phyloP scores from a whole-genome alignment of 2,329 filamentous ascomycete species.

The Blastomyces gilchristii region DNA sequence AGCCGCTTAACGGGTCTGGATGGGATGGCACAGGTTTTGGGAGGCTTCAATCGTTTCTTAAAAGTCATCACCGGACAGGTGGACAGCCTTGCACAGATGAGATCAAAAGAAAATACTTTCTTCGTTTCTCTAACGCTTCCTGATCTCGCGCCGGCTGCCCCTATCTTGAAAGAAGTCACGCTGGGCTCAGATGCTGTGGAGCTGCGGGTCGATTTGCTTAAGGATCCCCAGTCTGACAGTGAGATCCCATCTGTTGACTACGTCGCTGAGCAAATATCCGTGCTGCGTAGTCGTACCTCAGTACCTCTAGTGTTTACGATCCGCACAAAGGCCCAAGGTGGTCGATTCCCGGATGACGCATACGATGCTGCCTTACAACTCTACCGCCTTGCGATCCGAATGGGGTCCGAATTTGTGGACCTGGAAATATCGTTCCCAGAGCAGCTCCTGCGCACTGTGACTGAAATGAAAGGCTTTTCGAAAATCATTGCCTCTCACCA shows the following conservation, averaged over 20 bases:
- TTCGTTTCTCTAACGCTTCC: conserved; percentile 87
- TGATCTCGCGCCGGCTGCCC: conserved; percentile 53
- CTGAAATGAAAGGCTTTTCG: conserved; percentile 59
- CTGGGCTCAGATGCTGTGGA: conserved; percentile 90
- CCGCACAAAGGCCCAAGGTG: conserved; percentile 74
- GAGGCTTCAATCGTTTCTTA: conserved; percentile 66
- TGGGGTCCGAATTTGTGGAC: conserved; percentile 87
- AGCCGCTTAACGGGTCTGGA: conserved; percentile 54
- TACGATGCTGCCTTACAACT: conserved; percentile 61
- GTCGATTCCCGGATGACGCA: conserved; percentile 70
- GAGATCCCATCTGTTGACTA: conserved; percentile 60
- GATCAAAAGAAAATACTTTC: conserved; percentile 64
- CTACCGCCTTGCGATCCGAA: conserved; percentile 66
- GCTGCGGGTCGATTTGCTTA: conserved; percentile 79
- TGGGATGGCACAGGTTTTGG: conserved; percentile 44
- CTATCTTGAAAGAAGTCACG: conserved; percentile 59
- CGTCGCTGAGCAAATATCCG: conserved; percentile 68
- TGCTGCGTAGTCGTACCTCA: conserved; percentile 60
- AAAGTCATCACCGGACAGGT: conserved; percentile 54
- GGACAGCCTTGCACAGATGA: conserved; percentile 47
- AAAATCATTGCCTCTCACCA: conserved; percentile 94
- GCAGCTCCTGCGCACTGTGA: conserved; percentile 59
- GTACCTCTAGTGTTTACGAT: conserved; percentile 89
- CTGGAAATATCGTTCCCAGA: conserved; percentile 80
- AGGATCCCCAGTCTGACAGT: conserved; percentile 52